Percentiles rank a stretch among this genome's conserved stretches.
Conservation (phyloP, 176 grass and related monocot genomes). For the Panicum miliaceum region DNA sequence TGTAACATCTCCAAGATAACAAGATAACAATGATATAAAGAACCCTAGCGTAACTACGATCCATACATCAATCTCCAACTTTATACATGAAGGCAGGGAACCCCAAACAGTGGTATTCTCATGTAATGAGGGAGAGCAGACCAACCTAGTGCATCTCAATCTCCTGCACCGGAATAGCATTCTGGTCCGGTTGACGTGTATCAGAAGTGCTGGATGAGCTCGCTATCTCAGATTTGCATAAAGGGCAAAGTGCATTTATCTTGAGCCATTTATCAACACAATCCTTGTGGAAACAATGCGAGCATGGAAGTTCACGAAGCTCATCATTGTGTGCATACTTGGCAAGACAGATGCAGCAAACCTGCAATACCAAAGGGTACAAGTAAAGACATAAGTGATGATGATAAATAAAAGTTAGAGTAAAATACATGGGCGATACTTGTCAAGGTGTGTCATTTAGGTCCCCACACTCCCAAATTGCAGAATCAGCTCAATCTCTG, state of each 20-base stretch:
- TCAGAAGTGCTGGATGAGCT: slow-evolving; percentile 45
- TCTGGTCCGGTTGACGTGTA: slow-evolving; percentile 32
- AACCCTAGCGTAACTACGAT: slow-evolving; percentile 23
- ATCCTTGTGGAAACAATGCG: slow-evolving; percentile 91
- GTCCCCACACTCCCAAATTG: too few relatives aligned
- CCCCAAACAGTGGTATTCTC: slow-evolving; percentile 18
- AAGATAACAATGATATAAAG: neutral
- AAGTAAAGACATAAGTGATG: slow-evolving; percentile 21
- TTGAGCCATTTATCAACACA: slow-evolving; percentile 99
- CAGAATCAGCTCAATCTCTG: too few relatives aligned
- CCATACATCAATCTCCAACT: slow-evolving; percentile 42
- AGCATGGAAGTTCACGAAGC: slow-evolving; percentile 90
- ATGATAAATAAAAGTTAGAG: neutral
- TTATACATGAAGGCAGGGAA: slow-evolving; percentile 38
- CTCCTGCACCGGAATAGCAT: slow-evolving; percentile 39
- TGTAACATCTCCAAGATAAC: slow-evolving; percentile 41
- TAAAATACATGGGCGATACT: too few relatives aligned
- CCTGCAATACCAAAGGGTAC: slow-evolving; percentile 48
- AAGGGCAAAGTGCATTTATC: slow-evolving; percentile 89
- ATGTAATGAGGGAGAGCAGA: neutral
- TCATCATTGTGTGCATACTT: slow-evolving; percentile 89
- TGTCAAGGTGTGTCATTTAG: too few relatives aligned
- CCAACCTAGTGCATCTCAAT: slow-evolving; percentile 45
- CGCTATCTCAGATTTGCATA: slow-evolving; percentile 90
- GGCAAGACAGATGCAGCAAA: slow-evolving; percentile 92